Conservation (phyloP, 2,329 filamentous ascomycete genomes). For the Metarhizium humberi region DNA sequence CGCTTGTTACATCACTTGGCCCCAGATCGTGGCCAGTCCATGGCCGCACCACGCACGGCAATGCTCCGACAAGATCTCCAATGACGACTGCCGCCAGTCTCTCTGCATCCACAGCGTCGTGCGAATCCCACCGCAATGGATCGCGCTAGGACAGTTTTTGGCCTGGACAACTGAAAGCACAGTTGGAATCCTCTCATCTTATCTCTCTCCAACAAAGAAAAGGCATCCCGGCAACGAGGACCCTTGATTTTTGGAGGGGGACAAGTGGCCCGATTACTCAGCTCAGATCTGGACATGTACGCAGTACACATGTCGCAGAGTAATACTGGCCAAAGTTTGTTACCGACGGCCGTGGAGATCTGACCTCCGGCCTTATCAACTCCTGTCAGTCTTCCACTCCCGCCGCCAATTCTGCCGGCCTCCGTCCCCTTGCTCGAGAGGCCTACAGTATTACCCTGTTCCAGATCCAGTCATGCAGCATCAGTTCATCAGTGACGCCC, state of each 20-base stretch:
- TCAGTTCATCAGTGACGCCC: too few species aligned
- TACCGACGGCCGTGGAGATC: background rate
- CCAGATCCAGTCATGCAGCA: too few species aligned
- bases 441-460: too few species aligned
- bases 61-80: background rate
- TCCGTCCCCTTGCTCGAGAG: too few species aligned
- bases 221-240: background rate
- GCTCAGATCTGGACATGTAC: background rate
- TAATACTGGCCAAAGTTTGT: background rate
- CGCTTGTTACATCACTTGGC: background rate
- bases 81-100: background rate
- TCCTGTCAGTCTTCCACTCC: too few species aligned
- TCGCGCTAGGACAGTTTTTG: background rate
- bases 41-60: too few species aligned
- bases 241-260: background rate
- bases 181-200: background rate
- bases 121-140: background rate
- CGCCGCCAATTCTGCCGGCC: too few species aligned
- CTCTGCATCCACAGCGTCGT: background rate
- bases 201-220: background rate
- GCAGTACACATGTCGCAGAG: too few species aligned
- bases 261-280: background rate
- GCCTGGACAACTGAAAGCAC: background rate
- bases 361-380: too few species aligned
- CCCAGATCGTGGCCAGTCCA: background rate